Percentiles rank a stretch among this genome's conserved stretches.
These are phyloP conservation scores for Macroventuria anomochaeta DNA, from an alignment of 2,329 filamentous ascomycete genomes.

Conservation along the genomic window DNA sequence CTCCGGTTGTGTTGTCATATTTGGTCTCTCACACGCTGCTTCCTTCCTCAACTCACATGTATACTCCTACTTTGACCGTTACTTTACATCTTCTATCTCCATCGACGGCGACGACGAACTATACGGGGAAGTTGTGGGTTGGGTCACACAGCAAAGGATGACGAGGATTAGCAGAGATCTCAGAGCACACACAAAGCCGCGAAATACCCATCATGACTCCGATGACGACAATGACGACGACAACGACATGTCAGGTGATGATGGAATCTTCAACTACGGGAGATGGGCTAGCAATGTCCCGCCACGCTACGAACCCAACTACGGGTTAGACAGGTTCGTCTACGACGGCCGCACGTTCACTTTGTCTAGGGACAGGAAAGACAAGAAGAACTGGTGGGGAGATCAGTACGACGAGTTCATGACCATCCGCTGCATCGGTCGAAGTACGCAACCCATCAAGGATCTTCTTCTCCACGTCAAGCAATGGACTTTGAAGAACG, in stretches of 20 bases:
- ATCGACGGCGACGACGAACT: slow-evolving; percentile 55
- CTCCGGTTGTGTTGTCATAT: slow-evolving; percentile 51
- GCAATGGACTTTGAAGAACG: slow-evolving; percentile 52
- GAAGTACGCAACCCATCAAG: slow-evolving; percentile 58
- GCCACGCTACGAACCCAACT: slow-evolving; percentile 58
- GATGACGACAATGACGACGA: slow-evolving; percentile 45
- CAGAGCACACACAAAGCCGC: slow-evolving; percentile 50
- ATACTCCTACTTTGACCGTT: slow-evolving; percentile 13
- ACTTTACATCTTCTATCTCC: slow-evolving; percentile 53
- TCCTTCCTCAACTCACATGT: slow-evolving; percentile 47
- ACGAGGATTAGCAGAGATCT: slow-evolving; percentile 47
- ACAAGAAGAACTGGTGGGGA: slow-evolving; percentile 34
- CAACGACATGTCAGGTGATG: slow-evolving; percentile 47
- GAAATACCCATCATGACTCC: slow-evolving; percentile 41
- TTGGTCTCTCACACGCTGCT: slow-evolving; percentile 40
- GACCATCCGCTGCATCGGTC: slow-evolving; percentile 56
- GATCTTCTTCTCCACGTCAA: slow-evolving; percentile 54
- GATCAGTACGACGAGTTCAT: slow-evolving; percentile 51
- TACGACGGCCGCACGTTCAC: slow-evolving; percentile 51
- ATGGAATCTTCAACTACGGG: slow-evolving; percentile 58
- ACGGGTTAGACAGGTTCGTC: slow-evolving; percentile 54
- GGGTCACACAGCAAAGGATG: slow-evolving; percentile 53
- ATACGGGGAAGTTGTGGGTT: slow-evolving; percentile 52
- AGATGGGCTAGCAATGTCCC: slow-evolving; percentile 57
- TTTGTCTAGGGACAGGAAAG: slow-evolving; percentile 49